phyloP scores from a whole-genome alignment of 345 rosid species.

The Eucalyptus tenuipes region DNA sequence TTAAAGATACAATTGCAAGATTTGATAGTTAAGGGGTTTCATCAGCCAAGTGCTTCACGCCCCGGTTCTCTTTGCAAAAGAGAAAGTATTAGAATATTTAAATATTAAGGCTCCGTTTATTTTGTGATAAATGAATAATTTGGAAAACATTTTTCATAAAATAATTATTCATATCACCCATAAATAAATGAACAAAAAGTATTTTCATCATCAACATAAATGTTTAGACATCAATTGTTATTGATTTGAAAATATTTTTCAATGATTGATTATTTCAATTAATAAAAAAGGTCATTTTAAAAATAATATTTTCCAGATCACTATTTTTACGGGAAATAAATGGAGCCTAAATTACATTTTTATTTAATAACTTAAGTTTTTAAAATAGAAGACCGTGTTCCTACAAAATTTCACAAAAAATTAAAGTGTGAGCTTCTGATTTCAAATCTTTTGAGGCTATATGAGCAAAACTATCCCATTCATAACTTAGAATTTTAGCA shows the following conservation, averaged over 20 bases:
- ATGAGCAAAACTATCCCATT: neutral
- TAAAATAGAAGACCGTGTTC: accelerated
- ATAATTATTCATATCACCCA: no score
- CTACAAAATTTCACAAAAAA: neutral
- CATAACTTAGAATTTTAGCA: neutral
- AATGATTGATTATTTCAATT: no score
- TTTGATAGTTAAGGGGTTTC: neutral
- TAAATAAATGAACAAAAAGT: no score
- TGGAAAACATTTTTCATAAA: accelerated
- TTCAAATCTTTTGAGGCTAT: neutral
- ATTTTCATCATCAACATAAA: no score
- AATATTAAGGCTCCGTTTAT: neutral
- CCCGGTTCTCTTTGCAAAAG: neutral
- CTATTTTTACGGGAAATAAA: no score
- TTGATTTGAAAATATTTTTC: no score
- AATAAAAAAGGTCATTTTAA: no score
- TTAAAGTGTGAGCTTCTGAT: accelerated
- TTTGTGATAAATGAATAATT: no score
- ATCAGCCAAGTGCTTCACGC: neutral
- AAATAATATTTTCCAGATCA: no score
- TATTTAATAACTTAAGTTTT: neutral
- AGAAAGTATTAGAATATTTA: neutral
- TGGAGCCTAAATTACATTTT: neutral
- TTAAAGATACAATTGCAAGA: neutral
- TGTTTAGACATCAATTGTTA: no score